Evolutionary conservation across 176 grass and related monocot species (phyloP).

Genomic region (Zea mays): Zm-B73-REFERENCE-NAM-5.0 NC_050096.1:248401501-248402000

Average conservation of each 20-base stretch:
- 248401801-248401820: neutral
- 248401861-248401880: neutral
- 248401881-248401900: neutral
- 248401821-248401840: neutral
- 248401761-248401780: neutral
- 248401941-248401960: conserved; percentile 4
- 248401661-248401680: neutral
- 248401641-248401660: too few relatives aligned
- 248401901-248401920: neutral
- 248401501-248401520: neutral
- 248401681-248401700: conserved; percentile 27
- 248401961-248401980: conserved; percentile 33
- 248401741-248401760: neutral
- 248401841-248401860: neutral
- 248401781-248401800: neutral
- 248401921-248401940: neutral
- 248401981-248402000: conserved; percentile 24
- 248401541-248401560: too few relatives aligned
- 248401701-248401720: conserved; percentile 10
- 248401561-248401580: too few relatives aligned
- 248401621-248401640: too few relatives aligned
- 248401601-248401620: too few relatives aligned
- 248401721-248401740: neutral
- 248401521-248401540: too few relatives aligned
- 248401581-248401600: too few relatives aligned